phyloP scores from a whole-genome alignment of 345 rosid species.

The Boechera retrofracta region DNA sequence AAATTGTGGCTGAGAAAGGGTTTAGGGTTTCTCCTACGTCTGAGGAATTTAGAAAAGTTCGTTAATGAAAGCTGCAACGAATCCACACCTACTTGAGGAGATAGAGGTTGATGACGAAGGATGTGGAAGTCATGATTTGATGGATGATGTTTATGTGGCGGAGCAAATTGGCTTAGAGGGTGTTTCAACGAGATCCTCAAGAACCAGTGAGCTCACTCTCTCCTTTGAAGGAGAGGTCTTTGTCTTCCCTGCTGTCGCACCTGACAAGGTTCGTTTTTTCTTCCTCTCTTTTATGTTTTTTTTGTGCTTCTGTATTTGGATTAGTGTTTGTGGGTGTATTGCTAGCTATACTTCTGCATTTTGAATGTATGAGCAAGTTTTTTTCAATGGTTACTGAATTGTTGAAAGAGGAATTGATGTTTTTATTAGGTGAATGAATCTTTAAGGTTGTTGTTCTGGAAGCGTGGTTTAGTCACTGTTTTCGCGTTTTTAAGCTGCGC shows the following conservation, averaged over 20 bases:
- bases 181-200: background rate
- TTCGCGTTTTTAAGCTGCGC: background rate
- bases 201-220: conserved; percentile 2
- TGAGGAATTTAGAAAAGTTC: background rate
- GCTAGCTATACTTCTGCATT: background rate
- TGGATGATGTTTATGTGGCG: background rate
- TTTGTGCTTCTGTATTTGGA: background rate
- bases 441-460: background rate
- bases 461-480: background rate
- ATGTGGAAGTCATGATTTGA: background rate
- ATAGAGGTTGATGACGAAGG: background rate
- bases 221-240: conserved; percentile 1
- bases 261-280: background rate
- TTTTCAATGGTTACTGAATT: background rate
- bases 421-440: background rate
- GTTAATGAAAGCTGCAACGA: background rate
- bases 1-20: background rate
- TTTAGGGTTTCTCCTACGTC: background rate
- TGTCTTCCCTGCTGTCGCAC: conserved; percentile 4
- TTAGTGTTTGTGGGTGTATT: background rate
- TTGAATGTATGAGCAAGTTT: background rate
- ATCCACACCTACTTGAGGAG: background rate
- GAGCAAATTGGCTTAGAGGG: background rate
- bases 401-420: background rate
- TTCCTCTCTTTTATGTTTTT: background rate